Percentiles rank a stretch among this genome's conserved stretches.
These are phyloP conservation scores for Syncephalis plumigaleata DNA, from an alignment of 371 early-diverging fungal species.

Conservation along the genomic window DNA sequence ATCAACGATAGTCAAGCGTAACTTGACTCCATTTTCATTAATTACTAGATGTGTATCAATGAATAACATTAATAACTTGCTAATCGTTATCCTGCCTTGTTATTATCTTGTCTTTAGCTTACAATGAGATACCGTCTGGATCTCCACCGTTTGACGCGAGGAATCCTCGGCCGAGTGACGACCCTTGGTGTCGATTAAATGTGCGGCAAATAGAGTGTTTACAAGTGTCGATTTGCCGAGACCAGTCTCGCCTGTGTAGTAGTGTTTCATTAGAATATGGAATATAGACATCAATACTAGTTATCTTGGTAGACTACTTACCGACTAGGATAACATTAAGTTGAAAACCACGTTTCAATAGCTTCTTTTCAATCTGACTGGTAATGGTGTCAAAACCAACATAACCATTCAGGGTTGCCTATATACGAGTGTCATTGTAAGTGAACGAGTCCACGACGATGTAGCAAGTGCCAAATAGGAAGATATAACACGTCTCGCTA, in stretches of 20 bases:
- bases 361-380: conserved; percentile 79
- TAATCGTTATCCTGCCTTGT: too few relatives aligned
- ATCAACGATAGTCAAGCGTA: conserved; percentile 69
- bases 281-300: not conserved
- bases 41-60: conserved; percentile 27
- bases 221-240: conserved; percentile 97
- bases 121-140: conserved; percentile 64
- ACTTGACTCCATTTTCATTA: conserved; percentile 70
- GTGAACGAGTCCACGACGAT: too few relatives aligned
- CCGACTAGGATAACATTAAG: conserved; percentile 93
- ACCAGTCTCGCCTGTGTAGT: conserved; percentile 93
- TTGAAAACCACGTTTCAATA: conserved; percentile 84
- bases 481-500: too few relatives aligned
- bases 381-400: conserved; percentile 94
- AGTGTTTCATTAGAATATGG: conserved; percentile 1
- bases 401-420: conserved; percentile 50
- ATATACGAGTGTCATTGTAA: not conserved
- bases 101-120: too few relatives aligned
- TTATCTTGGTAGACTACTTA: too few relatives aligned
- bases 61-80: too few relatives aligned
- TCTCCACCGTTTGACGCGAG: conserved; percentile 69
- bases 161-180: conserved; percentile 53
- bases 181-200: conserved; percentile 70
- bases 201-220: conserved; percentile 83
- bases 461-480: too few relatives aligned